Base-by-base conservation (phyloP, 2,329 filamentous ascomycete genomes). In the Cladosporium sp. region DNA sequence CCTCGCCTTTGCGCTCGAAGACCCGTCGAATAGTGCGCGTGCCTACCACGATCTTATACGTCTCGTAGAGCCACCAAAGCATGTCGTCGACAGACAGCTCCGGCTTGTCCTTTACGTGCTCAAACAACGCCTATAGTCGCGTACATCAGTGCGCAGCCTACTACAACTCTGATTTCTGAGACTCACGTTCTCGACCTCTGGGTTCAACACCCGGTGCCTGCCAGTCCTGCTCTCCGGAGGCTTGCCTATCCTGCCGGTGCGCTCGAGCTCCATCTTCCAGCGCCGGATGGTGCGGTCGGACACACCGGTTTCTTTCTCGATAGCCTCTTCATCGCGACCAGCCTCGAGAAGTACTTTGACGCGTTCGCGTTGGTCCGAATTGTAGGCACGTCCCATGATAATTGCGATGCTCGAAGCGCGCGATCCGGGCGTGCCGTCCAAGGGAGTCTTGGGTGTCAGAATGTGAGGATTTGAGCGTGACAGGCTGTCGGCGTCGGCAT, bases 21-120 rank as follows among this genome's bases (percentile, higher is more conserved):
- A 72, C 71, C n/a, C 71, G 66, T 1, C 71, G 66, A 38, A 73
- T 72, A 12, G 71, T 73, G 22, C 71, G 65, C 30, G 71, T 72
- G 51, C 70, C 71, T 39, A 73, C 71, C 19, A 73, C 71, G 30
- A 73, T 70, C 62, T 71, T 66, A 60, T 72, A 68, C 1, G 64
- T 67, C 42, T 73, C 70, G 64, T 73, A 72, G 8, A 73, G 61
- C 70, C 71, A 73, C 71, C 71, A 73, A 11, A 73, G 65, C 70
- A 73, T 73, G 58, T 73, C 71, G 52, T 73, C 71, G 49, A 73
- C 70, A 11, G 69, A 69, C 64, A 72, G 64, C 36, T 71, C 69
- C 51, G 69, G 70, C 50, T 72, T 70, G 40, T 66, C 63, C 37
- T 68, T 68, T 22, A 71, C 68, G 66, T 72, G 66, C 50, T 72